Evolutionary conservation across 2,329 filamentous ascomycete species (phyloP).

Genomic region (Aspergillus sp.): DNA sequence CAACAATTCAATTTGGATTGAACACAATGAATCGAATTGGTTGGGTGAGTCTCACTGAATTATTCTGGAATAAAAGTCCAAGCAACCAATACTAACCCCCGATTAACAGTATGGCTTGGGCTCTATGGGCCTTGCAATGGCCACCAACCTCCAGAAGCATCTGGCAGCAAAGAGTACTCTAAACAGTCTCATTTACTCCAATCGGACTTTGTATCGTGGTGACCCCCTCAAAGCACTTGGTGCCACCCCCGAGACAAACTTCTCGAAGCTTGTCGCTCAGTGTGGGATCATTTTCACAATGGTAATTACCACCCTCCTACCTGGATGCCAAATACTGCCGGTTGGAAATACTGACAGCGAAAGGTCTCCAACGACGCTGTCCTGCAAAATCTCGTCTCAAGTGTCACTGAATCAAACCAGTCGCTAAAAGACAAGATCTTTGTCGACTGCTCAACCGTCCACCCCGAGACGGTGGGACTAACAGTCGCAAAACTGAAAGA

Average conservation of each 20-base stretch:
- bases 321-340: background rate
- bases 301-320: constrained; percentile 19
- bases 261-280: constrained; percentile 35
- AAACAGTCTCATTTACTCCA: constrained; percentile 37
- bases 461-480: constrained; percentile 63
- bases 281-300: constrained; percentile 44
- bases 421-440: constrained; percentile 70
- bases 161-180: constrained; percentile 32
- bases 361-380: constrained; percentile 44
- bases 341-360: constrained; percentile 11
- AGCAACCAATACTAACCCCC: background rate
- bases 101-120: constrained; percentile 40
- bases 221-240: constrained; percentile 37
- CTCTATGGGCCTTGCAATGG: constrained; percentile 48
- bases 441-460: constrained; percentile 83
- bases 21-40: constrained; percentile 34
- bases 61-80: background rate
- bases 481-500: constrained; percentile 34
- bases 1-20: background rate
- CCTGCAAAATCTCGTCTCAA: constrained; percentile 31
- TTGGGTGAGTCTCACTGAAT: constrained; percentile 27
- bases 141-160: constrained; percentile 44
- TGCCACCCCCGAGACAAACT: constrained; percentile 31
- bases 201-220: constrained; percentile 43
- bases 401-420: constrained; percentile 24